A percentile compares a stretch with the other conserved stretches of the same genome.
These are phyloP conservation scores for Leishmania tropica DNA, from an alignment of 208 protist genomes.

Conservation along the genomic window DNA sequence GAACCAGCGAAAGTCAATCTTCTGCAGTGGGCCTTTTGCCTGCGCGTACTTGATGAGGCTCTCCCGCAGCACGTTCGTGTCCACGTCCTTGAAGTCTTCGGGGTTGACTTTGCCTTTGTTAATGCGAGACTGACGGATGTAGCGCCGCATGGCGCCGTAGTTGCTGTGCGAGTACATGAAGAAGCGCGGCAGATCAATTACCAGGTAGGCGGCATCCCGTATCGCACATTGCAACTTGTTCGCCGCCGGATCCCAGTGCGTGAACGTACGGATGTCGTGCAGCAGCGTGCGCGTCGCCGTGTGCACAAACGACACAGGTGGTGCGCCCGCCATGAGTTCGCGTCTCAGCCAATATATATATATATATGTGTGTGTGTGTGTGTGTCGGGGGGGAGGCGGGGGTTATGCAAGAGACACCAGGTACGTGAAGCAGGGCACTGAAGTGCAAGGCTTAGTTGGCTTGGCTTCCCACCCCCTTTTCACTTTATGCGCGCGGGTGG, in stretches of 20 bases:
- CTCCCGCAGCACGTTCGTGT: slow-evolving; percentile 81
- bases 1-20: slow-evolving; percentile 85
- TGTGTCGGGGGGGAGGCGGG: neutral
- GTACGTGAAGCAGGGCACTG: neutral
- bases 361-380: neutral
- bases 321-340: slow-evolving; percentile 19
- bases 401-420: neutral
- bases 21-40: slow-evolving; percentile 77
- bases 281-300: slow-evolving; percentile 35
- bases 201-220: slow-evolving; percentile 65
- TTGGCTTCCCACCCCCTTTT: neutral
- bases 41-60: slow-evolving; percentile 72
- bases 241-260: slow-evolving; percentile 54
- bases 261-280: slow-evolving; percentile 51
- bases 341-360: neutral
- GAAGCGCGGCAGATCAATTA: slow-evolving; percentile 72
- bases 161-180: slow-evolving; percentile 78
- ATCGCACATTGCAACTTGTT: slow-evolving; percentile 76
- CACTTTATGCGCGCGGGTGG: neutral
- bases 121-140: slow-evolving; percentile 72
- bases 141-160: slow-evolving; percentile 80
- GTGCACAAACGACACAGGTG: slow-evolving; percentile 36
- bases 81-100: slow-evolving; percentile 80
- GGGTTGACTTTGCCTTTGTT: slow-evolving; percentile 87
- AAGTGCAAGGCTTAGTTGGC: neutral